These are phyloP conservation scores for Trichoderma atroviride DNA, from an alignment of 2,329 filamentous ascomycete species.

Conservation along the genomic window DNA sequence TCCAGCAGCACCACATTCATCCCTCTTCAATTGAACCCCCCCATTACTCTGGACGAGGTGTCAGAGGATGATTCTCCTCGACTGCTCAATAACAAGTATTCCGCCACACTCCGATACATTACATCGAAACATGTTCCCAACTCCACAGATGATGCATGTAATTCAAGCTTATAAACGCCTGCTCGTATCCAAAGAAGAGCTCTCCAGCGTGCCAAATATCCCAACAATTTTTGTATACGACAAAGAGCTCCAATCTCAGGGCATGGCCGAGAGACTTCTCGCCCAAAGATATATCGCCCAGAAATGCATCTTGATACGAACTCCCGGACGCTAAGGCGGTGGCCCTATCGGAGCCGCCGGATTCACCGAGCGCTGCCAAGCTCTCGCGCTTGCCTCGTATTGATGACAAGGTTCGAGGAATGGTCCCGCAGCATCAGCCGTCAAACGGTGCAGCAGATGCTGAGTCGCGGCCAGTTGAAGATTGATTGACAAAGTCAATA, in stretches of 20 bases:
- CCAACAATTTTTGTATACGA: neutral
- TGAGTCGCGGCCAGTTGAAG: neutral
- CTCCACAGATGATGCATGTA: neutral
- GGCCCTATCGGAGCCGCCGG: neutral
- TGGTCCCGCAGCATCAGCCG: neutral
- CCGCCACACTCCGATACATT: neutral
- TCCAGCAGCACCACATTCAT: neutral
- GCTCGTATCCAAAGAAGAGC: neutral
- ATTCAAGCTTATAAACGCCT: neutral
- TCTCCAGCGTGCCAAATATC: neutral
- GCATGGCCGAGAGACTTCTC: neutral
- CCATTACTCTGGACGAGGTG: too few species aligned
- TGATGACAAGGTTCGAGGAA: neutral
- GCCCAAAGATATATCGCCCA: neutral
- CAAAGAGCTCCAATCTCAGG: neutral
- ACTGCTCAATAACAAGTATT: neutral
- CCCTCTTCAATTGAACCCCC: neutral
- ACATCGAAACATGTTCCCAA: neutral
- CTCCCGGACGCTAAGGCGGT: neutral
- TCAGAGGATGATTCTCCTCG: neutral
- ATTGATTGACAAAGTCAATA: neutral
- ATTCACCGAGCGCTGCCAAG: neutral
- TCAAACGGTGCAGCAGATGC: neutral
- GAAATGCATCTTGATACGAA: neutral
- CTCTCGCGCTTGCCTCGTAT: neutral